phyloP scores from a whole-genome alignment of 148 eudicot genomes.

The Rhododendron williamsianum region DNA sequence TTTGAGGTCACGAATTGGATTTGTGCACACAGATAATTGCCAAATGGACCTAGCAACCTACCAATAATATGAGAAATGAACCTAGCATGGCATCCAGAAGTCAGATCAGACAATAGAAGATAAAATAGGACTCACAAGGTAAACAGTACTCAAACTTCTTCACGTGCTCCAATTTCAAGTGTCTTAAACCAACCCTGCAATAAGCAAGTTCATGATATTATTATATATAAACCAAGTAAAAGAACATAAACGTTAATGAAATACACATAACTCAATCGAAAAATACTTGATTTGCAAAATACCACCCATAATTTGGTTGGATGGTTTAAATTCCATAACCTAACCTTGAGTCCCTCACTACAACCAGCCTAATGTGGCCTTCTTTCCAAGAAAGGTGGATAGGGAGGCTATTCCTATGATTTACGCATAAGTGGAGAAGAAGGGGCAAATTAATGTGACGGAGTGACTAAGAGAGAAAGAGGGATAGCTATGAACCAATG shows the following conservation, averaged over 20 bases:
- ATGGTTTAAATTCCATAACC: background rate
- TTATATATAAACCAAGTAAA: background rate
- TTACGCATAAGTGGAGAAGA: background rate
- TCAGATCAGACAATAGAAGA: background rate
- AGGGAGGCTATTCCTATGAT: background rate
- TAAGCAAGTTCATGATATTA: conserved; percentile 6
- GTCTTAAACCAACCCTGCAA: conserved; percentile 77
- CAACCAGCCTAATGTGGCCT: background rate
- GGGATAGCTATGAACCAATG: background rate
- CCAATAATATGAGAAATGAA: background rate
- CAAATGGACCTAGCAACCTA: background rate
- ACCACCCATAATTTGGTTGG: background rate
- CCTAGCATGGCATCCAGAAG: background rate
- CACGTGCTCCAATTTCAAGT: conserved; percentile 72
- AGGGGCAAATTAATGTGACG: background rate
- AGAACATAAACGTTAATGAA: background rate
- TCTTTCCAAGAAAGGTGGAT: background rate
- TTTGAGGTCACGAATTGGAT: background rate
- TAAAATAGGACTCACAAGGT: conserved; percentile 63
- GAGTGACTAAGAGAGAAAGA: background rate
- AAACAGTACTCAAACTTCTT: conserved; percentile 94
- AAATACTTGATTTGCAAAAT: background rate
- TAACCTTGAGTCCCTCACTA: background rate
- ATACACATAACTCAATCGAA: background rate
- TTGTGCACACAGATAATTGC: background rate